Evolutionary conservation across 108 stramenopile genomes (phyloP), one percentile per base, ranked within the genome.

Genomic region (Cyclotella distinguenda): DNA sequence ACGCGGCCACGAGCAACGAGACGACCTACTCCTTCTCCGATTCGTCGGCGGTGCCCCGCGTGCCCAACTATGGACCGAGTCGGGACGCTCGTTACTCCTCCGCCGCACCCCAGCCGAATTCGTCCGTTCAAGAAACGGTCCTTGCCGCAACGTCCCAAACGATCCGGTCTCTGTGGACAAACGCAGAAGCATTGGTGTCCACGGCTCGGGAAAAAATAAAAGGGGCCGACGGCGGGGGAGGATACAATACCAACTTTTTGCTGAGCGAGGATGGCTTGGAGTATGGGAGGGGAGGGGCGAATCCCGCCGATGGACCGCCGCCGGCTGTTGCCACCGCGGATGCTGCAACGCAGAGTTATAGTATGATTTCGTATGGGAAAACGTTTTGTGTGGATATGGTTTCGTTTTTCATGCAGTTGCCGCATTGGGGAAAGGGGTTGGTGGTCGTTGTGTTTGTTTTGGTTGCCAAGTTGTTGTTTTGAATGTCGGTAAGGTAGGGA

Each of bases 321-420:
- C 45, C 30, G 30, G n/a, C n/a, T n/a, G n/a, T n/a, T n/a, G 52
- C 36, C 36, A 6, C 42, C 28, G 25, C 36, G 13, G 8, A 13
- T 4, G 56, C 27, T 39, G 25, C 40, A 21, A 39, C 28, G 27
- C 54, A 56, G 45, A 55, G 55, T 8, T 72, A 72, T 46, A 63
- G 54, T 32, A 64, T 72, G 70, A 12, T 72, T 21, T 35, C 53
- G 33, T 72, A 72, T 43, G 70, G 61, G 25, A 72, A 72, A 46
- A 72, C 70, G 21, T 72, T 72, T 48, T 72, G 61, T 39, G 61
- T 57, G 28, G 70, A 72, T 57, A 46, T 72, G 47, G 46, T 28
- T 49, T 54, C 54, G 3, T 72, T 72, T 35, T 33, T 72, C 4
- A 38, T 47, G 45, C 55, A 72, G 36, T 54, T 72, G 21, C 70